Evolutionary conservation across 78 protist species (phyloP).

Genomic region (Polysphondylium violaceum): DNA sequence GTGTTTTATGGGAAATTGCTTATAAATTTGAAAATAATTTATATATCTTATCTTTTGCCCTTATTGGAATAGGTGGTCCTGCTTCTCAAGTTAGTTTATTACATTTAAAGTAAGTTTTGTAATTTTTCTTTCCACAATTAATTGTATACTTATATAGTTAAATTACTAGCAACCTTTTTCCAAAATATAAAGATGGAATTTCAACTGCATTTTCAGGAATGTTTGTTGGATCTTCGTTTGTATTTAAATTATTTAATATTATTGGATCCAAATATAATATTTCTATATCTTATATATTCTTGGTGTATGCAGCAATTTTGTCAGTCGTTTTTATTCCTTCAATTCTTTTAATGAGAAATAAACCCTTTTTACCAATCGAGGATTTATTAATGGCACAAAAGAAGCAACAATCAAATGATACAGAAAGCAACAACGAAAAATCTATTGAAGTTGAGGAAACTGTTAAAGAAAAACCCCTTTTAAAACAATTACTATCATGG

Average conservation of each 20-base stretch:
- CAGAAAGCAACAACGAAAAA: not conserved
- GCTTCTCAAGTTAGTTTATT: constrained; percentile 69
- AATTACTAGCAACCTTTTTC: constrained; percentile 49
- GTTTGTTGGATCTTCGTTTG: constrained; percentile 78
- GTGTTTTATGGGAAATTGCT: constrained; percentile 37
- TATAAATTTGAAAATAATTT: constrained; percentile 4
- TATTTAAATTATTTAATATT: constrained; percentile 43
- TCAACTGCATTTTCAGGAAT: constrained; percentile 56
- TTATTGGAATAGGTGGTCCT: constrained; percentile 74
- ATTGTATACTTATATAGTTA: too few relatives aligned
- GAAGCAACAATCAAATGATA: not conserved
- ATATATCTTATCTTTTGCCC: constrained; percentile 67
- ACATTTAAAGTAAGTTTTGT: constrained; percentile 5
- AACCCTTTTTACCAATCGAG: constrained; percentile 47
- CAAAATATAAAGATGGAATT: not conserved
- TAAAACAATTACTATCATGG: constrained; percentile 26
- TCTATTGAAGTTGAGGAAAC: not conserved
- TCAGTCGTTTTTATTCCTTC: constrained; percentile 47
- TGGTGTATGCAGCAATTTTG: constrained; percentile 14
- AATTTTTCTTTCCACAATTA: not conserved
- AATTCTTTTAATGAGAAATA: constrained; percentile 15
- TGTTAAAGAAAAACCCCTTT: constrained; percentile 16
- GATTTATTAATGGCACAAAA: constrained; percentile 14
- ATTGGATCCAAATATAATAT: constrained; percentile 32
- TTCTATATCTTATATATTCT: constrained; percentile 8